Evolutionary conservation across 176 grass and related monocot genomes (phyloP).

Genomic region (Triticum aestivum): IWGSC_CS_RefSeq_v2.1 NC_057806.1:634539349-634539848

Average conservation of each 20-base stretch:
- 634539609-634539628: slow-evolving; percentile 82
- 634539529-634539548: slow-evolving; percentile 63
- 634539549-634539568: slow-evolving; percentile 91
- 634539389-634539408: slow-evolving; percentile 1
- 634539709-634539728: slow-evolving; percentile 88
- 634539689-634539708: slow-evolving; percentile 64
- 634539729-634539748: slow-evolving; percentile 92
- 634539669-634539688: slow-evolving; percentile 63
- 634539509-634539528: slow-evolving; percentile 70
- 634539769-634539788: slow-evolving; percentile 75
- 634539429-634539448: slow-evolving; percentile 48
- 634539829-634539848: slow-evolving; percentile 59
- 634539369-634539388: background rate
- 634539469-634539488: slow-evolving; percentile 77
- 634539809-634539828: slow-evolving; percentile 84
- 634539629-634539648: slow-evolving; percentile 83
- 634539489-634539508: slow-evolving; percentile 34
- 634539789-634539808: slow-evolving; percentile 77
- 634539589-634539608: slow-evolving; percentile 79
- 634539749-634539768: slow-evolving; percentile 65
- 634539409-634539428: slow-evolving; percentile 8
- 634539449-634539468: slow-evolving; percentile 66
- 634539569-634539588: slow-evolving; percentile 67
- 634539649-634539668: slow-evolving; percentile 75
- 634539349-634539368: background rate